A percentile compares a stretch with the other conserved stretches of the same genome.
Conservation (phyloP, 495 filamentous ascomycete genomes). For the Podospora bellae-mahoneyi region DNA sequence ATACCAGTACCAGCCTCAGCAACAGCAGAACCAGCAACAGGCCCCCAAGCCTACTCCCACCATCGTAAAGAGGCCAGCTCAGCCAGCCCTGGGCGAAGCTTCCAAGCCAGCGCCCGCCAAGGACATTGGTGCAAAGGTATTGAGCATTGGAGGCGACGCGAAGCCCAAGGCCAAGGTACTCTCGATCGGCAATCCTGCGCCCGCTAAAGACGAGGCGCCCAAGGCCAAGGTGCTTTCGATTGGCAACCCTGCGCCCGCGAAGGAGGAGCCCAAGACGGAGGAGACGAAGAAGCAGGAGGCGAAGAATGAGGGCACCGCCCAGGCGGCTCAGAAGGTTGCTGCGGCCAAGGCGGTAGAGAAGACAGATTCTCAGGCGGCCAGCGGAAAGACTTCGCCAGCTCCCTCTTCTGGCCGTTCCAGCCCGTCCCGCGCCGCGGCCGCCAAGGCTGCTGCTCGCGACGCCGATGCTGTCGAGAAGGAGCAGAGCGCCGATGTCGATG, state of each 20-base stretch:
- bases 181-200: slow-evolving; percentile 51
- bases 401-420: slow-evolving; percentile 76
- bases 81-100: slow-evolving; percentile 39
- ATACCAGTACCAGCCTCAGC: slow-evolving; percentile 54
- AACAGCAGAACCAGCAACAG: slow-evolving; percentile 38
- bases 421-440: slow-evolving; percentile 54
- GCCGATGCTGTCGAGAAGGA: slow-evolving; percentile 82
- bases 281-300: slow-evolving; percentile 42
- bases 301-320: slow-evolving; percentile 44
- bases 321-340: slow-evolving; percentile 57
- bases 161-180: slow-evolving; percentile 64
- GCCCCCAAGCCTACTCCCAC: slow-evolving; percentile 55
- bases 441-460: slow-evolving; percentile 55
- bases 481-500: slow-evolving; percentile 86
- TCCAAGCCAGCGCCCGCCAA: slow-evolving; percentile 47
- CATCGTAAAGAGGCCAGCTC: slow-evolving; percentile 63
- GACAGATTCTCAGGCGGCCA: slow-evolving; percentile 69
- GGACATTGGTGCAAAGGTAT: slow-evolving; percentile 47
- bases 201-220: slow-evolving; percentile 35
- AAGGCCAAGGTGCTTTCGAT: slow-evolving; percentile 64
- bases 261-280: slow-evolving; percentile 32
- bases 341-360: slow-evolving; percentile 76
- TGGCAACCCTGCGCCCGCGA: slow-evolving; percentile 46
- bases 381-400: slow-evolving; percentile 70
- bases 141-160: slow-evolving; percentile 50